Evolutionary conservation across 805 yeast genomes (phyloP).

Genomic region (Maudiozyma turicensis): DNA sequence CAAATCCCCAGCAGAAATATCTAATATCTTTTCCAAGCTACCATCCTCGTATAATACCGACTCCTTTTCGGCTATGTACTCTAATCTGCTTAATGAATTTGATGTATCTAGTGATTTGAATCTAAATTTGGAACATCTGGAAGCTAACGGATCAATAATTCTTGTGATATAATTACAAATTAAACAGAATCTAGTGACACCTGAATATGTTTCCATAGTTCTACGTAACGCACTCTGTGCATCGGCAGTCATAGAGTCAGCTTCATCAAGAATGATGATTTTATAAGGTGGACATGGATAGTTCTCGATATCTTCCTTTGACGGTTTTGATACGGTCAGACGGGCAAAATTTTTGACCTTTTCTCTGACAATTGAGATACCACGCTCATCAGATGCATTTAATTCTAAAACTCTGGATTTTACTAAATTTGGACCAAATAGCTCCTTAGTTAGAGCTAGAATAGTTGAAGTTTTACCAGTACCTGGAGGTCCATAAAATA

Average conservation of each 20-base stretch:
- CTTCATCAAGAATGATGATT: conserved; percentile 86
- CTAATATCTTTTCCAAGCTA: conserved; percentile 53
- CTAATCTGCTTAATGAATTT: conserved; percentile 61
- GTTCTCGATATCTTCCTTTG: conserved; percentile 51
- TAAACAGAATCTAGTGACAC: conserved; percentile 84
- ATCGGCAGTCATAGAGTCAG: conserved; percentile 94
- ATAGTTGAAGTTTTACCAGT: conserved; percentile 89
- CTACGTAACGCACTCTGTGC: conserved; percentile 94
- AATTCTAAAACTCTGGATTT: conserved; percentile 69
- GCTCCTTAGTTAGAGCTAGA: conserved; percentile 68
- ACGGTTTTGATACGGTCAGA: conserved; percentile 71
- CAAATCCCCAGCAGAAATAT: conserved; percentile 80
- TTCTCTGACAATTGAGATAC: conserved; percentile 78
- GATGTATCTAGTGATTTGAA: conserved; percentile 67
- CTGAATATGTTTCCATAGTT: conserved; percentile 86
- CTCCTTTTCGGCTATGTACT: conserved; percentile 46
- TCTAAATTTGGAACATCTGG: conserved; percentile 92
- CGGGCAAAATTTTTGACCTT: conserved; percentile 83
- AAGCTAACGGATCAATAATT: conserved; percentile 92
- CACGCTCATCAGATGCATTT: conserved; percentile 88
- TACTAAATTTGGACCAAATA: conserved; percentile 64
- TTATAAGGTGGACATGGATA: conserved; percentile 98
- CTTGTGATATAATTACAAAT: conserved; percentile 95
- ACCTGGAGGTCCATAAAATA: conserved; percentile 91
- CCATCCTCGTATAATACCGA: conserved; percentile 36